Evolutionary conservation across 345 rosid genomes (phyloP).

Genomic region (Ricinus communis): DNA sequence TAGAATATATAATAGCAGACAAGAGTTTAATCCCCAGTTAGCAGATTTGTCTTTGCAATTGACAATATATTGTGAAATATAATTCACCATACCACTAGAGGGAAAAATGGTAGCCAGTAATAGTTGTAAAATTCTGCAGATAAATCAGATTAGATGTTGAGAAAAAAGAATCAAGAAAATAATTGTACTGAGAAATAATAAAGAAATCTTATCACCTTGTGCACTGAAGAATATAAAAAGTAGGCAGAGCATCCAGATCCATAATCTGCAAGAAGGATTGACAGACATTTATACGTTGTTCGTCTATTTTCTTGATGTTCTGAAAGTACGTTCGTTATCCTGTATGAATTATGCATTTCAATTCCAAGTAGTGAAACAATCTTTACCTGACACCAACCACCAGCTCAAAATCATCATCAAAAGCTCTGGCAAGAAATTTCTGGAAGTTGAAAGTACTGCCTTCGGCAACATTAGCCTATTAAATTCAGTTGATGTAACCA

Average conservation of each 20-base stretch:
- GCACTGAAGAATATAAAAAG: constrained; percentile 32
- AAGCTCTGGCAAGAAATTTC: constrained; percentile 23
- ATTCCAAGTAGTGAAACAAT: not conserved
- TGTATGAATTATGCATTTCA: not conserved
- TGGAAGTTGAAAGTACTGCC: constrained; percentile 31
- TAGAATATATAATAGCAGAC: not conserved
- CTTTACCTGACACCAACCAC: constrained; percentile 29
- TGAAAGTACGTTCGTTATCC: too few species aligned
- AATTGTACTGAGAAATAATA: not conserved
- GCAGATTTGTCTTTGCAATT: not conserved
- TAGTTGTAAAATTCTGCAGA: constrained; percentile 27
- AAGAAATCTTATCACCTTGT: constrained; percentile 18
- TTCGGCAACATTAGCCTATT: constrained; percentile 24
- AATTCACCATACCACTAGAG: constrained; percentile 23
- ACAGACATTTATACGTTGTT: not conserved
- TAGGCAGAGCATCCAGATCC: constrained; percentile 33
- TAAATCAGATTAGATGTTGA: constrained; percentile 1
- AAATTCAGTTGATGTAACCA: not conserved
- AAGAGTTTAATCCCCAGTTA: not conserved
- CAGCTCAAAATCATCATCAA: constrained; percentile 31
- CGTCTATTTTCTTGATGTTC: too few species aligned
- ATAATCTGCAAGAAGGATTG: constrained; percentile 20
- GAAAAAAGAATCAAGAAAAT: not conserved
- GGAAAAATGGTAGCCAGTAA: constrained; percentile 33
- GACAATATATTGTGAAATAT: not conserved